Percentiles rank a stretch among this genome's conserved stretches.
These are phyloP conservation scores for Botrytis hyacinthi DNA, from an alignment of 2,329 filamentous ascomycete genomes.

Conservation along the genomic window DNA sequence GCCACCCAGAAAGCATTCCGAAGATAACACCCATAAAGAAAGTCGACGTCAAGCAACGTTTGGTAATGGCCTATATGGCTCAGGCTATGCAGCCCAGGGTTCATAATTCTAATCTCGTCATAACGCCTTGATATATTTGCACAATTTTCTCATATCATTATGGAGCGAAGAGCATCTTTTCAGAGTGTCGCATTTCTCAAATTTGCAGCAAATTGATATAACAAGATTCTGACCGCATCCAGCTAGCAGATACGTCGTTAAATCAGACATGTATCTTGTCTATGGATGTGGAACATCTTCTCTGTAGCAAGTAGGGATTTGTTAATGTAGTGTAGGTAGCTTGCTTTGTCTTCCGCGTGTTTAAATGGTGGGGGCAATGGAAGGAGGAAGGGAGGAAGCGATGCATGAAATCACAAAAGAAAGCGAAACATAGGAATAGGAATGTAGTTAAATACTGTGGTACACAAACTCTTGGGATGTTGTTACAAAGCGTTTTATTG, in stretches of 20 bases:
- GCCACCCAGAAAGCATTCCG: conserved; percentile 54
- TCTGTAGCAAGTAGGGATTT: conserved; percentile 5
- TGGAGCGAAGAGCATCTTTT: conserved; percentile 7
- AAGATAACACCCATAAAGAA: conserved; percentile 45
- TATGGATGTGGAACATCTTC: conserved; percentile 2
- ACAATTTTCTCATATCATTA: conserved; percentile 12
- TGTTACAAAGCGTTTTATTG: not conserved
- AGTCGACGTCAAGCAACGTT: conserved; percentile 54
- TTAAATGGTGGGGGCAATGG: not conserved
- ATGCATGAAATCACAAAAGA: not conserved
- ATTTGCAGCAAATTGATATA: not conserved
- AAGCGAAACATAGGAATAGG: conserved; percentile 10
- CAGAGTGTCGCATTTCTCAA: conserved; percentile 16
- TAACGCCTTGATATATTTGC: conserved; percentile 9
- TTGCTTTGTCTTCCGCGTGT: not conserved
- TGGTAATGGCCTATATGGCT: conserved; percentile 41
- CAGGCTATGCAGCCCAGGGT: conserved; percentile 20
- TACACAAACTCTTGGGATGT: not conserved
- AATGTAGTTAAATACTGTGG: conserved; percentile 11
- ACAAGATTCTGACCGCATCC: not conserved
- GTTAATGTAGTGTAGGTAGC: conserved; percentile 3
- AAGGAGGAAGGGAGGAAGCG: not conserved
- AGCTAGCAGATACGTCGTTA: not conserved
- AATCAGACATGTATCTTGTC: not conserved
- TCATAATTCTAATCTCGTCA: not conserved